Base-by-base conservation (phyloP, 192 early-diverging fungal species). In the Mortierella antarctica region DNA sequence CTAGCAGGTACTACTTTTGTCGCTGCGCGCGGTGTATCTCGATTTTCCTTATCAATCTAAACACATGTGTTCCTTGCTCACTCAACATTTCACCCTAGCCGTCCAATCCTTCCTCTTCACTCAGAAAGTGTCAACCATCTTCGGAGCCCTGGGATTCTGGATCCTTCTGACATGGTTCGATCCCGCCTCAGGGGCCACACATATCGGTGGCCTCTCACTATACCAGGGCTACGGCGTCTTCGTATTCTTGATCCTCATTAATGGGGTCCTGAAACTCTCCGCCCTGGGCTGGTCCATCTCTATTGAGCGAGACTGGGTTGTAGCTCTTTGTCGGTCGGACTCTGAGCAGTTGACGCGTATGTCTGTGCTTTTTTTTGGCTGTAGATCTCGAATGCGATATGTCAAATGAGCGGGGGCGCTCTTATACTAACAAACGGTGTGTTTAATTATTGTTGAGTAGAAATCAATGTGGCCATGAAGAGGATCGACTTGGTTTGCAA, bases 401-500 rank as follows among this genome's bases (percentile, higher is more conserved):
- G 31, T 31, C 31, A 31, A 31, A 31, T 31, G 31, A 31, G 3
- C 31, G 31, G 31, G 31, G 31, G 31, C 31, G 31, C 31, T 31
- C 31, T 0, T 17, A 20, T 13, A 6, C 60, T 12, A 20, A 40
- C 52, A 7, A 12, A 9, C 18, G 0, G 12, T 4, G 14, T n/a
- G 12, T 47, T 7, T 57, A 39, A 0, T 18, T 15, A n/a, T 17
- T 6, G 8, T 52, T 0, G 7, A 3, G 42, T 73, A 83, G 82
- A 46, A 2, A 40, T 83, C 10, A 76, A 77, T 49, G 74, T 75
- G 7, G 57, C 44, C 17, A 60, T 83, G 82, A 70, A 72, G 41
- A 52, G 82, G 13, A 83, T 83, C 31, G 82, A 83, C 60, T 62
- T 83, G 7, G 65, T 65, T 12, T 83, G 82, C 65, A 83, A 83